These are phyloP conservation scores for Hibiscus syriacus DNA, from an alignment of 345 rosid genomes.

Conservation along the genomic window DNA sequence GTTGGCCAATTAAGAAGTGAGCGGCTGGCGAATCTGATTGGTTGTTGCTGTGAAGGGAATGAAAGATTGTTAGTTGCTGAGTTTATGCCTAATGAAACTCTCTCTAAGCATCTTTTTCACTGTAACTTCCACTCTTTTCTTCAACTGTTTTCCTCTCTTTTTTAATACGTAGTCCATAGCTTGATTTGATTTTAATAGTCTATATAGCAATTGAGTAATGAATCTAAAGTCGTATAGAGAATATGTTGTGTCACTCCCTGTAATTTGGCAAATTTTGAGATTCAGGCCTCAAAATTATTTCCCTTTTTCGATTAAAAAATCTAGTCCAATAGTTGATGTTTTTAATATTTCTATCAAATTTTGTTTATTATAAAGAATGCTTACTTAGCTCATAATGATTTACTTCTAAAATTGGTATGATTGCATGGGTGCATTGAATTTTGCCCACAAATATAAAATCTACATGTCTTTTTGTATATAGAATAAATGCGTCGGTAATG, in stretches of 20 bases:
- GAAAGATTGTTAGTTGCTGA: constrained; percentile 80
- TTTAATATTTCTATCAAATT: no score
- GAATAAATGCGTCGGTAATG: neutral
- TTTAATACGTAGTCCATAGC: neutral
- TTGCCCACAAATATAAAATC: neutral
- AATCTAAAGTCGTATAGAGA: neutral
- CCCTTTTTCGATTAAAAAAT: neutral
- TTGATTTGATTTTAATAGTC: neutral
- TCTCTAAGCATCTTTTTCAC: constrained; percentile 84
- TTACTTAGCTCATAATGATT: no score
- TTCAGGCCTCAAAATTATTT: neutral
- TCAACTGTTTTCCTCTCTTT: neutral
- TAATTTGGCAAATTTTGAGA: neutral
- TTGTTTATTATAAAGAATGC: neutral
- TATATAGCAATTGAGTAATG: neutral
- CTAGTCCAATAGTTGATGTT: neutral
- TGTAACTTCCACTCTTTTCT: constrained; percentile 28
- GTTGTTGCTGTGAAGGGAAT: constrained; percentile 77
- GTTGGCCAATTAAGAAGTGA: constrained; percentile 72
- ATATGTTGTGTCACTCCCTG: neutral
- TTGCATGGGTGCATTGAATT: no score
- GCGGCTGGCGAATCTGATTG: constrained; percentile 65
- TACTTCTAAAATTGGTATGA: no score
- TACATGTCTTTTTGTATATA: neutral
- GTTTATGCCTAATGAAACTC: constrained; percentile 83